phyloP scores from a whole-genome alignment of 2,329 filamentous ascomycete genomes.

The Penicillium sp. region DNA sequence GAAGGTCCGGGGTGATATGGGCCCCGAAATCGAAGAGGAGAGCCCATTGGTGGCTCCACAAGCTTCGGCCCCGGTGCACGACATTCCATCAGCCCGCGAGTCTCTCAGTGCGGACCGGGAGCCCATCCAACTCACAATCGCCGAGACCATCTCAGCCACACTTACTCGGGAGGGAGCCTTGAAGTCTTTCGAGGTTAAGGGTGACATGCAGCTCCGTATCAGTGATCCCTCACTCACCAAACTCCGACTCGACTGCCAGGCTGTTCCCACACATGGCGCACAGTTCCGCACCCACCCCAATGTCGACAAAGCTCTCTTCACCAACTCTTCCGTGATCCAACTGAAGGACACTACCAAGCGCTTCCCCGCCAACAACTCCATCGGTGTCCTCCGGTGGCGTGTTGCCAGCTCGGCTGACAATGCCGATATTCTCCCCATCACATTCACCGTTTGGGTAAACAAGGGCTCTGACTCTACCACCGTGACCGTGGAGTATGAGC shows the following conservation, averaged over 20 bases:
- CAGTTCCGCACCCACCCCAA: constrained; percentile 97
- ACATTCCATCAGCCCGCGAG: constrained; percentile 55
- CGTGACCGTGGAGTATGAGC: constrained; percentile 93
- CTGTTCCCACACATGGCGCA: constrained; percentile 75
- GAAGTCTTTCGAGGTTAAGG: constrained; percentile 84
- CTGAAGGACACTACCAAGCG: constrained; percentile 83
- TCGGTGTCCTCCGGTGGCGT: constrained; percentile 91
- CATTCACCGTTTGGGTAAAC: constrained; percentile 97
- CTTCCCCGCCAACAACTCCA: constrained; percentile 91
- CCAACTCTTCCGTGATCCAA: constrained; percentile 78
- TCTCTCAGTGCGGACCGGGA: constrained; percentile 74
- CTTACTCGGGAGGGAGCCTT: constrained; percentile 84
- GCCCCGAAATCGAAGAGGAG: constrained; percentile 75
- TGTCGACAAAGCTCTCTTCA: constrained; percentile 87
- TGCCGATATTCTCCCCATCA: constrained; percentile 79
- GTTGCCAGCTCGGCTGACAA: constrained; percentile 76
- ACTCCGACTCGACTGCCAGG: constrained; percentile 78
- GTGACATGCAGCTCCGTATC: constrained; percentile 88
- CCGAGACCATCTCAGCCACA: constrained; percentile 86
- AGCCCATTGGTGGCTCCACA: constrained; percentile 66
- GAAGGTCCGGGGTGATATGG: constrained; percentile 86
- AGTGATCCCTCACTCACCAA: constrained; percentile 86
- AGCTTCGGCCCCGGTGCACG: constrained; percentile 53
- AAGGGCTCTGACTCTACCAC: constrained; percentile 79
- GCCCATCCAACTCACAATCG: constrained; percentile 82